Percentiles rank a stretch among this genome's conserved stretches.
These are phyloP conservation scores for Ganoderma resinaceum DNA, from an alignment of 1,284 basidiomycete species.

Conservation along the genomic window DNA sequence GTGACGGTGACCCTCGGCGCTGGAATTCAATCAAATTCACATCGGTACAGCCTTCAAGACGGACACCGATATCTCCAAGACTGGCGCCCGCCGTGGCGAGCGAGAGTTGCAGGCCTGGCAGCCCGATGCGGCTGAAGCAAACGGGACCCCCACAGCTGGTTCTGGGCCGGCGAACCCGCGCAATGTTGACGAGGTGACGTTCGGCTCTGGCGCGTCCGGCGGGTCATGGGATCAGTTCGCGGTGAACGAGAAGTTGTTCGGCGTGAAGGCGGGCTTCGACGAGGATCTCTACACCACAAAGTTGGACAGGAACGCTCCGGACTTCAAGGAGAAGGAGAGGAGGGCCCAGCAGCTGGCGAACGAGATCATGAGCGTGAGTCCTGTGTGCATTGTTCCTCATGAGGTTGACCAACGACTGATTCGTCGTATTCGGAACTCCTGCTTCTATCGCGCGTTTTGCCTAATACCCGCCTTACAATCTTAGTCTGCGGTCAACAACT, in stretches of 20 bases:
- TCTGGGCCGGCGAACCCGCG: conserved; percentile 24
- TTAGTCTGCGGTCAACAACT: conserved; percentile 75
- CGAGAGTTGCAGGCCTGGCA: conserved; percentile 90
- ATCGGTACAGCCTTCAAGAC: conserved; percentile 78
- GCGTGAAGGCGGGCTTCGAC: conserved; percentile 90
- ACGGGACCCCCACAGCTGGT: conserved; percentile 27
- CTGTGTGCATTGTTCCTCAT: neutral
- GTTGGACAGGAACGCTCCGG: conserved; percentile 84
- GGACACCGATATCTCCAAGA: conserved; percentile 84
- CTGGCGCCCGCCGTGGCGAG: conserved; percentile 57
- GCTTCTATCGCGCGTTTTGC: no score
- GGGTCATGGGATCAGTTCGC: conserved; percentile 95
- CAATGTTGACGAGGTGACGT: conserved; percentile 70
- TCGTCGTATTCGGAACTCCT: neutral
- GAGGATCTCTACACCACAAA: conserved; percentile 97
- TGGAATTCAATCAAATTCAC: conserved; percentile 11
- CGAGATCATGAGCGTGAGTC: conserved; percentile 86
- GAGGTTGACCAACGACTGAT: neutral
- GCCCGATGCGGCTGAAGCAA: conserved; percentile 38
- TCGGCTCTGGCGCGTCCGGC: conserved; percentile 57
- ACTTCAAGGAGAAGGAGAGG: conserved; percentile 90
- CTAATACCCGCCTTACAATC: neutral
- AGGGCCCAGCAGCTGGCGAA: conserved; percentile 89
- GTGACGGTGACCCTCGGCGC: neutral
- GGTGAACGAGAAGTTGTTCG: conserved; percentile 93